phyloP scores from a whole-genome alignment of 257 asterid species.

The Primulina tabacum region DNA sequence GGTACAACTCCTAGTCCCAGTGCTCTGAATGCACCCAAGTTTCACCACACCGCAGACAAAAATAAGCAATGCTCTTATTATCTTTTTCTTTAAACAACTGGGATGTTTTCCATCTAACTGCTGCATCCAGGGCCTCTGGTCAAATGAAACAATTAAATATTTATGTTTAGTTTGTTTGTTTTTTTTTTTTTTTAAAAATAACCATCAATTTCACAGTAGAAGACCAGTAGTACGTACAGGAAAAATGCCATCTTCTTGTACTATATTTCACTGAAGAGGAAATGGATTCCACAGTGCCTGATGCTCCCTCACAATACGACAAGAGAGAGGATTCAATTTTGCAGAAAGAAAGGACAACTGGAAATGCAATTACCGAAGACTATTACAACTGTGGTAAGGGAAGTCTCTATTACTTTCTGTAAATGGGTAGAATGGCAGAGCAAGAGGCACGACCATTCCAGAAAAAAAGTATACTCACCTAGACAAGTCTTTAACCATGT shows the following conservation, averaged over 20 bases:
- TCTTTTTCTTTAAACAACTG: too few relatives aligned
- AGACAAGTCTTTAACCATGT: conserved; percentile 27
- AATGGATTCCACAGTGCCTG: background rate
- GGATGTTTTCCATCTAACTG: too few relatives aligned
- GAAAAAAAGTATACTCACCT: conserved; percentile 7
- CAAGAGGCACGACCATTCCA: conserved; percentile 2
- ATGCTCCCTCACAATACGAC: conserved; percentile 20
- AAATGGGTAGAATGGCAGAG: conserved; percentile 22
- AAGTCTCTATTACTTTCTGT: background rate
- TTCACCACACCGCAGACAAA: too few relatives aligned
- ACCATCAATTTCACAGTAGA: too few relatives aligned
- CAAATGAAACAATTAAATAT: too few relatives aligned
- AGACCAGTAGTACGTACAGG: too few relatives aligned
- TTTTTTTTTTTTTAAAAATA: too few relatives aligned
- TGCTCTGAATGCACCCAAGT: too few relatives aligned
- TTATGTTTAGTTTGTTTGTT: too few relatives aligned
- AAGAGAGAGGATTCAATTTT: conserved; percentile 3
- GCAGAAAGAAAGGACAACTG: conserved; percentile 29
- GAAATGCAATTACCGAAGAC: conserved; percentile 21
- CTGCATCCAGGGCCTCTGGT: too few relatives aligned
- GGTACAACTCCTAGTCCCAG: too few relatives aligned
- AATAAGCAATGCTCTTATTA: too few relatives aligned
- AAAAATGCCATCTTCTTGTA: background rate
- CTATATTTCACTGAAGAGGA: conserved; percentile 15
- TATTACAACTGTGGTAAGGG: background rate